These are phyloP conservation scores for Phytophthora podocarpi DNA, from an alignment of 352 stramenopile species.

Conservation along the genomic window DNA sequence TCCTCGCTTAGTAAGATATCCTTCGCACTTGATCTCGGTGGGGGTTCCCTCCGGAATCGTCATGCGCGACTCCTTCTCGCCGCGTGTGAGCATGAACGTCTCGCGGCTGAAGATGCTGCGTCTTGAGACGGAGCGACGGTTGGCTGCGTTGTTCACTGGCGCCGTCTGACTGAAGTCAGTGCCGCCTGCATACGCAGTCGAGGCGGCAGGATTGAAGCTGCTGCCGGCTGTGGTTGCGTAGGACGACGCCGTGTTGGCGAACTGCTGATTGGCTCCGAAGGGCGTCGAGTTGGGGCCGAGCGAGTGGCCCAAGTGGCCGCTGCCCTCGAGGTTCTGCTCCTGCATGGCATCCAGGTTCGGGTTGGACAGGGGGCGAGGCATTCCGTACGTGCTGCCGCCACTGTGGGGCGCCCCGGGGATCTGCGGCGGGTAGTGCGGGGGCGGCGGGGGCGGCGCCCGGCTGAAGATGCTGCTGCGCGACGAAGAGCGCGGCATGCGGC, in stretches of 20 bases:
- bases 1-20: slow-evolving; percentile 86
- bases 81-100: slow-evolving; percentile 77
- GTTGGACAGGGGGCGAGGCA: slow-evolving; percentile 71
- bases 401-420: slow-evolving; percentile 21
- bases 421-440: slow-evolving; percentile 57
- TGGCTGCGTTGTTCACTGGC: slow-evolving; percentile 28
- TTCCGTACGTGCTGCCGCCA: slow-evolving; percentile 20
- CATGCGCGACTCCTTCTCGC: slow-evolving; percentile 67
- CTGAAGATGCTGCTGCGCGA: slow-evolving; percentile 63
- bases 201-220: slow-evolving; percentile 35
- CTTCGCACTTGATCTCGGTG: slow-evolving; percentile 75
- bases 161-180: slow-evolving; percentile 41
- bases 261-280: slow-evolving; percentile 33
- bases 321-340: slow-evolving; percentile 35
- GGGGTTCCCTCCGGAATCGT: slow-evolving; percentile 62
- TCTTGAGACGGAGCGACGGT: slow-evolving; percentile 60
- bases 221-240: slow-evolving; percentile 17
- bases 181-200: slow-evolving; percentile 19
- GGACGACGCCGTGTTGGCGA: slow-evolving; percentile 29
- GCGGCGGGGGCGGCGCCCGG: slow-evolving; percentile 64
- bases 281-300: slow-evolving; percentile 57
- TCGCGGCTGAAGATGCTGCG: slow-evolving; percentile 80
- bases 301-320: slow-evolving; percentile 65
- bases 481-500: slow-evolving; percentile 35
- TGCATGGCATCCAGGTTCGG: slow-evolving; percentile 60